Evolutionary conservation across 805 yeast species (phyloP), one percentile per base, ranked within the genome.

Genomic region (Yamadazyma ubonensis): DNA sequence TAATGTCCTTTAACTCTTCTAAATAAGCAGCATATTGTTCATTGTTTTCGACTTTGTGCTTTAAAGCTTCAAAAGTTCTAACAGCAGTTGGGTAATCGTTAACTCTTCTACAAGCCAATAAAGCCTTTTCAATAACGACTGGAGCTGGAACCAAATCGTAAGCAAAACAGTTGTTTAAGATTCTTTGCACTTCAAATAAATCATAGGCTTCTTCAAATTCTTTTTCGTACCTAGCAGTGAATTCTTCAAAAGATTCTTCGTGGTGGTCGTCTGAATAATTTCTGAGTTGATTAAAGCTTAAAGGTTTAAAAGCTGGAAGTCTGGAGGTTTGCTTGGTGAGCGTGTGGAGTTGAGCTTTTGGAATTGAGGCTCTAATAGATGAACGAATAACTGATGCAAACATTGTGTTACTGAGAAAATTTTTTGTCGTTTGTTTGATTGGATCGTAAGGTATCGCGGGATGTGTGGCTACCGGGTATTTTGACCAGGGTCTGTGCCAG

Each of bases 111-210:
- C 97, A 90, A 34, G 99, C 99, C 73, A 86, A 82, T 63, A 93
- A 77, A 35, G 99, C 99, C 71, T 85, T 86, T 71, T 87, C 96
- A 60, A 93, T 78, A 48, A 93, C 98, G 47, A 85, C 79, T 52
- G 99, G 99, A 21, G 99, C 91, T 53, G 99, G 99, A 42, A 93
- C 99, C 68, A 93, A 80, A 72, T 93, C 99, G 76, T 93, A 93
- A 11, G 98, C 86, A 76, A 93, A 93, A 70, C 95, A 89, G 75
- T 93, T 93, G 82, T 95, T 93, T 64, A 93, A 79, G 46, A 93
- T 90, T 76, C 99, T 87, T 74, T 79, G 78, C 23, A 68, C 72
- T 56, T 69, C 74, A 46, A 69, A 69, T 52, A 69, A 62, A 55
- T 70, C 74, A 57, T 69, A 69, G 19, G 71, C 70, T 39, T 56